Percentiles rank a stretch among this genome's conserved stretches.
phyloP scores from a whole-genome alignment of 805 yeast genomes.

The Debaryomyces maramus region DNA sequence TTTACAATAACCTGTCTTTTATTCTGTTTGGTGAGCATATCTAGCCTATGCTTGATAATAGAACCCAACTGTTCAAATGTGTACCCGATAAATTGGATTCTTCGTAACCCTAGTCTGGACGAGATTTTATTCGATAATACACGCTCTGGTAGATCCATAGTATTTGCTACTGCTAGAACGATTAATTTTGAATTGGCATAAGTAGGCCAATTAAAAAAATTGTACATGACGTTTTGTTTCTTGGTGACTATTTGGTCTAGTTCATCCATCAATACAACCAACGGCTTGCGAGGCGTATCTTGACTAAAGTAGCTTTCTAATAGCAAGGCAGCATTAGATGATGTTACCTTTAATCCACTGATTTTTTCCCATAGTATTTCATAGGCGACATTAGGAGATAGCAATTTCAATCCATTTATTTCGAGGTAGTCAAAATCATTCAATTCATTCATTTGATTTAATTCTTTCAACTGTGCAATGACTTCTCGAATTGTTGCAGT shows the following conservation, averaged over 20 bases:
- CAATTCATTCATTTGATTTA: conserved; percentile 24
- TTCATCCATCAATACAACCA: conserved; percentile 85
- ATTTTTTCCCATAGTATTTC: conserved; percentile 80
- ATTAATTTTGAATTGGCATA: conserved; percentile 74
- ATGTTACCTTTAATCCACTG: conserved; percentile 54
- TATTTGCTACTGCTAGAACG: conserved; percentile 92
- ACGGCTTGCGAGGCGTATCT: conserved; percentile 44
- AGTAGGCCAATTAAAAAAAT: conserved; percentile 97
- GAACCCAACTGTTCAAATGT: conserved; percentile 72
- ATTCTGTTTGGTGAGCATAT: conserved; percentile 34
- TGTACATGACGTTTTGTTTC: conserved; percentile 85
- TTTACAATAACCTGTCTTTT: conserved; percentile 47
- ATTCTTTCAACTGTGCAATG: conserved; percentile 58
- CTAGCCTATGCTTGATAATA: conserved; percentile 73
- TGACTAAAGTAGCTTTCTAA: conserved; percentile 68
- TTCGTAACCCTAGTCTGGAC: conserved; percentile 82
- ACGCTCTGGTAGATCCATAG: conserved; percentile 96
- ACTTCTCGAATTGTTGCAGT: conserved; percentile 92
- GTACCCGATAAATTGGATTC: conserved; percentile 89
- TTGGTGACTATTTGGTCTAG: conserved; percentile 86
- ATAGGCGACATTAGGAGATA: conserved; percentile 78
- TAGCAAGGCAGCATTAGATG: conserved; percentile 62
- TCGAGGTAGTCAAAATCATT: conserved; percentile 71
- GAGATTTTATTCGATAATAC: conserved; percentile 83
- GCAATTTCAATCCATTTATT: conserved; percentile 85